Conservation (phyloP, 495 filamentous ascomycete genomes). For the Baudoinia panamericana region DNA sequence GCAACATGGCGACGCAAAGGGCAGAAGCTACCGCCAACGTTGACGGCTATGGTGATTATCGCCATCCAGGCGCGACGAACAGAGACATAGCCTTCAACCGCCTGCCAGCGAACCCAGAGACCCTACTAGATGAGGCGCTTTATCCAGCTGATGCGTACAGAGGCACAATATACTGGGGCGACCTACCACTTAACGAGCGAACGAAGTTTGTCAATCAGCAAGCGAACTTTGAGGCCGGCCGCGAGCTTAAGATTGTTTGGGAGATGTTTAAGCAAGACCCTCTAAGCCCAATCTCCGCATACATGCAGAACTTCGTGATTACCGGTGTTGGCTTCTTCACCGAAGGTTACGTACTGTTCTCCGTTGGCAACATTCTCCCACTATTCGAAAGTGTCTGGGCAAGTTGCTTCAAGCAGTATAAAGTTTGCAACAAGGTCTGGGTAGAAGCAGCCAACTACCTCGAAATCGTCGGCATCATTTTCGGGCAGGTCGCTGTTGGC, state of each 20-base stretch:
- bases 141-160: too few species aligned
- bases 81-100: too few species aligned
- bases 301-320: conserved; percentile 74
- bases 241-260: conserved; percentile 53
- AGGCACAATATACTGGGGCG: conserved; percentile 91
- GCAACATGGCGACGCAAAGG: too few species aligned
- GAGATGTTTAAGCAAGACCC: conserved; percentile 73
- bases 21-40: too few species aligned
- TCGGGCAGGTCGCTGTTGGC: conserved; percentile 45
- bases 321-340: conserved; percentile 78
- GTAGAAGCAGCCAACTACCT: conserved; percentile 65
- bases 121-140: too few species aligned
- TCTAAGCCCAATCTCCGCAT: conserved; percentile 63
- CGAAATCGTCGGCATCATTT: conserved; percentile 77
- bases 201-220: conserved; percentile 57
- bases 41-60: too few species aligned
- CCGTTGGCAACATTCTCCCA: conserved; percentile 73
- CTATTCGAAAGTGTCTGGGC: conserved; percentile 57
- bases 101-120: too few species aligned
- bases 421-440: conserved; percentile 60
- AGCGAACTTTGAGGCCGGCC: conserved; percentile 48
- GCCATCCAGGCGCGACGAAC: too few species aligned
- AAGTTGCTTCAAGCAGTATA: conserved; percentile 51
- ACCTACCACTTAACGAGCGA: conserved; percentile 54
- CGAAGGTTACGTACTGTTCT: conserved; percentile 89